Evolutionary conservation across 108 stramenopile species (phyloP).

Genomic region (Conticribra guillardii): DNA sequence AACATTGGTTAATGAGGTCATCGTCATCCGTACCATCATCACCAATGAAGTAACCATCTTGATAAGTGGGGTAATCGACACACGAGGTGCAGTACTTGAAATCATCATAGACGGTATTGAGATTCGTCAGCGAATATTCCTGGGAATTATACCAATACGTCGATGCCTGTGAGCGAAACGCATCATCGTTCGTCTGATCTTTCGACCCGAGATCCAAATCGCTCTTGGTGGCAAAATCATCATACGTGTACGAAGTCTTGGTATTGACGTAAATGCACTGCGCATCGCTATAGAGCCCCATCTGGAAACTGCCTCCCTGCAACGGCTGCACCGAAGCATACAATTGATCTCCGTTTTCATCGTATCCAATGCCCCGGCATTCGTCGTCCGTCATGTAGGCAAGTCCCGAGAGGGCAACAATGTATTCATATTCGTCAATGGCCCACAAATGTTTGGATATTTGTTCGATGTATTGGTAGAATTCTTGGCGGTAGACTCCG

Average conservation of each 20-base stretch:
- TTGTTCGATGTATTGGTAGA: slow-evolving; percentile 90
- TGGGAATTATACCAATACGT: slow-evolving; percentile 69
- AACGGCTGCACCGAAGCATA: slow-evolving; percentile 72
- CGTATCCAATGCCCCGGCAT: slow-evolving; percentile 66
- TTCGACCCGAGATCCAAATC: slow-evolving; percentile 51
- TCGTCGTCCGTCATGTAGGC: slow-evolving; percentile 84
- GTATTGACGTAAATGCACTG: slow-evolving; percentile 60
- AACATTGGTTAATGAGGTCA: slow-evolving; percentile 92
- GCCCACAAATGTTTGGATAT: slow-evolving; percentile 91
- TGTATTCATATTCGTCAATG: slow-evolving; percentile 87
- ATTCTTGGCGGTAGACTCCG: slow-evolving; percentile 89
- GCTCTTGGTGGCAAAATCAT: slow-evolving; percentile 62
- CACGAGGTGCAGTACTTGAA: slow-evolving; percentile 82
- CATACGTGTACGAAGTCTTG: slow-evolving; percentile 59
- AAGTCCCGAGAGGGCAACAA: slow-evolving; percentile 80
- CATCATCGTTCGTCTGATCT: slow-evolving; percentile 53
- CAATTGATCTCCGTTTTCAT: slow-evolving; percentile 56
- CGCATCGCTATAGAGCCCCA: slow-evolving; percentile 77
- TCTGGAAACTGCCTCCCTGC: slow-evolving; percentile 62
- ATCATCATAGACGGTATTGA: slow-evolving; percentile 79
- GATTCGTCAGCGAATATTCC: slow-evolving; percentile 77
- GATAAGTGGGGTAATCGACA: slow-evolving; percentile 90
- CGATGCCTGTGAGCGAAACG: slow-evolving; percentile 21
- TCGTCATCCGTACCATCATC: slow-evolving; percentile 84
- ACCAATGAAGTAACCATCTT: slow-evolving; percentile 90